phyloP scores from a whole-genome alignment of 192 early-diverging fungal species.

The Gamsiella multidivaricata region DNA sequence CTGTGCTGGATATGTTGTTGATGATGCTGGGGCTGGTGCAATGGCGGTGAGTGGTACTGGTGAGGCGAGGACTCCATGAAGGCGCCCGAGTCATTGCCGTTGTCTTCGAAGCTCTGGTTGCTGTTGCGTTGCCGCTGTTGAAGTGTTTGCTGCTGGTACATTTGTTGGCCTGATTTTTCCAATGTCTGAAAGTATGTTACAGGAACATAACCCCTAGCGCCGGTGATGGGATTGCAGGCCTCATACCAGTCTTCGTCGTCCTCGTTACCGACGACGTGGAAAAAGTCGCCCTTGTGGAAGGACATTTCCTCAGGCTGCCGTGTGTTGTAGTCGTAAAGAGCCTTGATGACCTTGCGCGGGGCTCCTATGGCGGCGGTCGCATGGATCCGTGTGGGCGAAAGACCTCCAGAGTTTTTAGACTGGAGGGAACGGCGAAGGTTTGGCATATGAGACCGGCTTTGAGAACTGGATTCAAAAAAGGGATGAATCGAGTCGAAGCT shows the following conservation, averaged over 20 bases:
- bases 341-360: slow-evolving; percentile 80
- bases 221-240: slow-evolving; percentile 76
- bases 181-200: slow-evolving; percentile 76
- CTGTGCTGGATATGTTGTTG: slow-evolving; percentile 13
- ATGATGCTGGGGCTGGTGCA: slow-evolving; percentile 10
- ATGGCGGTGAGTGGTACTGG: slow-evolving; percentile 17
- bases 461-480: not conserved
- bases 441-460: not conserved
- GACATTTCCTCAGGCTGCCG: slow-evolving; percentile 68
- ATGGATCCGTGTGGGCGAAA: slow-evolving; percentile 29
- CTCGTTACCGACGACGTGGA: slow-evolving; percentile 77
- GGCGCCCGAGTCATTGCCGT: slow-evolving; percentile 42
- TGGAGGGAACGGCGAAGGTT: slow-evolving; percentile 46
- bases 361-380: slow-evolving; percentile 21
- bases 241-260: slow-evolving; percentile 78
- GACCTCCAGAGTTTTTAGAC: slow-evolving; percentile 28
- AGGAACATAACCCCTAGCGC: slow-evolving; percentile 77
- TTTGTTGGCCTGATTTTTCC: slow-evolving; percentile 56
- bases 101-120: slow-evolving; percentile 48
- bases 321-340: slow-evolving; percentile 72
- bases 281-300: slow-evolving; percentile 79
- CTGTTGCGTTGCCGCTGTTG: slow-evolving; percentile 35
- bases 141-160: not conserved
- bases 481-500: not conserved
- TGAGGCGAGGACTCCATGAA: slow-evolving; percentile 28